Conservation (phyloP, 2,329 filamentous ascomycete genomes). For the Colletotrichum noveboracense region DNA sequence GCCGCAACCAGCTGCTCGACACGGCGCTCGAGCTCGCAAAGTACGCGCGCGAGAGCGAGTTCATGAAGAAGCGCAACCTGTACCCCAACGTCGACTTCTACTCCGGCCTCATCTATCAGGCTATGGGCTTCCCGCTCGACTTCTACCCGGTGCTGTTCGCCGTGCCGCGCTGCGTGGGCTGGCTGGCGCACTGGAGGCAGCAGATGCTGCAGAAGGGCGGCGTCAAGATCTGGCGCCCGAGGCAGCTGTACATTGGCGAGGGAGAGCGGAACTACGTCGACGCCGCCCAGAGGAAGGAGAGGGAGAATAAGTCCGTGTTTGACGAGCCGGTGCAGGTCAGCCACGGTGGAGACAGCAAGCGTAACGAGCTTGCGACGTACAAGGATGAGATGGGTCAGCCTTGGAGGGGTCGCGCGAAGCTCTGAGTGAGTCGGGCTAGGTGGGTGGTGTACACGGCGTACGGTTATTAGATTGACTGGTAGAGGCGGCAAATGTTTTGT, state of each 20-base stretch:
- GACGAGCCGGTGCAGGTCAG: constrained; percentile 39
- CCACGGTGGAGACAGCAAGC: constrained; percentile 48
- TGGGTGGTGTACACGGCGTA: background rate
- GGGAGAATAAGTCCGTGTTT: constrained; percentile 34
- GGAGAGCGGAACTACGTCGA: constrained; percentile 50
- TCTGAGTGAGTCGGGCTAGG: background rate
- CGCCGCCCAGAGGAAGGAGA: constrained; percentile 35
- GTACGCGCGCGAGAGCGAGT: constrained; percentile 49
- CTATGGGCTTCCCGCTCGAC: constrained; percentile 57
- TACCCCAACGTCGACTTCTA: constrained; percentile 60
- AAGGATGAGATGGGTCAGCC: constrained; percentile 39
- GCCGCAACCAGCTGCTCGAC: constrained; percentile 55
- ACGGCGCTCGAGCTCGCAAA: constrained; percentile 51
- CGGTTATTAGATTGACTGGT: background rate
- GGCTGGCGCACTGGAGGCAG: constrained; percentile 58
- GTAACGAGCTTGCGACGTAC: constrained; percentile 43
- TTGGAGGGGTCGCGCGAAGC: constrained; percentile 16
- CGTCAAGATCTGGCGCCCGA: constrained; percentile 56
- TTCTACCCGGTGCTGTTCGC: constrained; percentile 58
- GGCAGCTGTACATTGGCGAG: constrained; percentile 53
- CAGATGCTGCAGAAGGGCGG: constrained; percentile 50
- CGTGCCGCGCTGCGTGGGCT: constrained; percentile 55
- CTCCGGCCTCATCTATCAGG: constrained; percentile 57
- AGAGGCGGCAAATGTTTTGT: background rate
- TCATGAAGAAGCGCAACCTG: constrained; percentile 53